Base-by-base conservation (phyloP, 2,329 filamentous ascomycete species). In the Cercospora sp. region DNA sequence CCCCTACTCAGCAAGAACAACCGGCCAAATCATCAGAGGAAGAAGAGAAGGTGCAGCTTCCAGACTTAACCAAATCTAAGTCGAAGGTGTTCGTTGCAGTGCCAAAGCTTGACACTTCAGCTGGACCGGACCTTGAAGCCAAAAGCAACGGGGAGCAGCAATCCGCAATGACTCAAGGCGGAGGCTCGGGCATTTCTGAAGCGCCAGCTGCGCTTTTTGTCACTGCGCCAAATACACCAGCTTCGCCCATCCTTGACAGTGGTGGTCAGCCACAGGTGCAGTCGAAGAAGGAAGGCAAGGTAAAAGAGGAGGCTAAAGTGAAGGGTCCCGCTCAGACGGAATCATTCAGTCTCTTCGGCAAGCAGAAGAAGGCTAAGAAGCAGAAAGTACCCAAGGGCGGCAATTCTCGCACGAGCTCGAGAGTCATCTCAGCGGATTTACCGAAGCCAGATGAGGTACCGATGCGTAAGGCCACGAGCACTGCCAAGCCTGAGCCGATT, bases 391-490 rank as follows among this genome's bases (percentile, higher is more conserved):
- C 26, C 8, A 66, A 64, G 45, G 53, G 20, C 55, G 53, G 20
- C 55, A 53, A 42, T n/a, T 58, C 65, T 57, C 48, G 61, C 5
- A 45, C 39, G 23, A 57, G 31, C 39, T 59, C 39, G n/a, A 16
- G 48, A 28, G 9, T 39, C 10, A 59, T n/a, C 26, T 57, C 57
- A 33, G 48, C 45, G 23, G 39, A 61, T 18, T 51, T 64, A 26
- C 61, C 64, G 16, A 60, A 42, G 63, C 63, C 63, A 59, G 62
- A 64, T 8, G 23, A 55, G 10, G 48, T 26, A n/a, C 62, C 51
- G 28, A 8, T 48, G 53, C 60, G 63, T 8, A 51, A 90, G 94
- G 53, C 23, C 20, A 64, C 30, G 16, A 39, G 13, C 51, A 59
- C 23, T 26, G 51, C 60, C 8, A 51, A 23, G 48, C 36, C 59